Conservation (phyloP, 768 basidiomycete genomes). For the Chalciporus sphaerocephalus region DNA sequence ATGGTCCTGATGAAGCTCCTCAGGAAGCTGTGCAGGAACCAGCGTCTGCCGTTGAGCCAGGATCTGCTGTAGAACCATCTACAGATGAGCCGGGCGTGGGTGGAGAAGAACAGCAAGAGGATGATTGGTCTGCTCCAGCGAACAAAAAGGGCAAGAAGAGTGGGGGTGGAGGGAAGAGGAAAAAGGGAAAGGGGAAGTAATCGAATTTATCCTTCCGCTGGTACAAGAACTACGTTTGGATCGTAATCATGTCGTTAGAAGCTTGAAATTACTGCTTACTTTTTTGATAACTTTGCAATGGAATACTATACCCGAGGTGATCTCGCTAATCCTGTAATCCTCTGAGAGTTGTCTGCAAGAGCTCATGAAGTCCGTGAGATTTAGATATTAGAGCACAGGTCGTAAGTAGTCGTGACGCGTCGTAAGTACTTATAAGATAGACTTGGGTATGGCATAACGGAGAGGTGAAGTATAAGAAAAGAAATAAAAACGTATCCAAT, state of each 20-base stretch:
- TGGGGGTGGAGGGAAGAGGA: slow-evolving; percentile 3
- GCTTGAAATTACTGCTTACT: neutral
- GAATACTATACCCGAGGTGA: neutral
- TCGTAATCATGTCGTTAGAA: too few species aligned
- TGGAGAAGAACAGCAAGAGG: slow-evolving; percentile 11
- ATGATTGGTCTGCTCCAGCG: neutral
- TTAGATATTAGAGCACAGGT: neutral
- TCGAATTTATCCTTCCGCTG: too few species aligned
- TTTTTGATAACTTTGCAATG: slow-evolving; percentile 1
- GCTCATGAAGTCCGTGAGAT: neutral
- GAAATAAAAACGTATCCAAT: neutral
- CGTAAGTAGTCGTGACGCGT: slow-evolving; percentile 4
- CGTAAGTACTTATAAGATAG: neutral
- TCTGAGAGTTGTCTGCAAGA: too few species aligned
- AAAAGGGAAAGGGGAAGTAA: slow-evolving; percentile 13
- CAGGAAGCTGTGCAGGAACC: neutral
- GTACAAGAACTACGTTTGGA: too few species aligned
- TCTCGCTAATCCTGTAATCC: neutral
- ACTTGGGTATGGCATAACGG: neutral
- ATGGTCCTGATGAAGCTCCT: neutral
- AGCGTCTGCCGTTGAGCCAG: neutral
- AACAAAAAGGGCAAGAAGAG: slow-evolving; percentile 1
- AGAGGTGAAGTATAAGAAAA: slow-evolving; percentile 5
- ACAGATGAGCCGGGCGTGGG: slow-evolving; percentile 9
- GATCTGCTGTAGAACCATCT: slow-evolving; percentile 4